Conservation (phyloP, 805 yeast genomes). For the Ogataea corticis region DNA sequence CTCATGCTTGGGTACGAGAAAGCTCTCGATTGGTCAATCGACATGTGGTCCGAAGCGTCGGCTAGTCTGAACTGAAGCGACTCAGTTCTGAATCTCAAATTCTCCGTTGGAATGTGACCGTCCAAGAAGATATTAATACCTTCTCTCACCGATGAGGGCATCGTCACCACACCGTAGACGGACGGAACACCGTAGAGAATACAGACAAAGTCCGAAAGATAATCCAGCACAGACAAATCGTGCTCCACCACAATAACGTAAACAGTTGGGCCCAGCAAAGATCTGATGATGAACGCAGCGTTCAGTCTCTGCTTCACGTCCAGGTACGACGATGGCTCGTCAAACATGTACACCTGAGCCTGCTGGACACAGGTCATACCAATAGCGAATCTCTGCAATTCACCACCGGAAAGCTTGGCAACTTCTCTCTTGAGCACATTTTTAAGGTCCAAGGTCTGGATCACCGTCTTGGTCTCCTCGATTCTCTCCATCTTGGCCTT, state of each 20-base stretch:
- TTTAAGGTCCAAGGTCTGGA: constrained; percentile 71
- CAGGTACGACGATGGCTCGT: constrained; percentile 97
- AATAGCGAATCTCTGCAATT: constrained; percentile 95
- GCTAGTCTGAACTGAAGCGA: constrained; percentile 89
- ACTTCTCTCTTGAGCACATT: constrained; percentile 86
- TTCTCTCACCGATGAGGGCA: constrained; percentile 96
- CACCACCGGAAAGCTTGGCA: constrained; percentile 93
- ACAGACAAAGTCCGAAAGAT: constrained; percentile 94
- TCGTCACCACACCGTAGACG: constrained; percentile 96
- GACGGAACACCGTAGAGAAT: constrained; percentile 97
- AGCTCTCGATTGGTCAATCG: constrained; percentile 76
- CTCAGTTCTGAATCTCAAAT: constrained; percentile 94
- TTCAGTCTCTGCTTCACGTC: constrained; percentile 98
- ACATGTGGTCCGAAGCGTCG: constrained; percentile 80
- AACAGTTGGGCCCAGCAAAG: constrained; percentile 69
- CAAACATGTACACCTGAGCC: constrained; percentile 98
- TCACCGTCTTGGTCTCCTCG: constrained; percentile 62
- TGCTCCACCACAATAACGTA: constrained; percentile 98
- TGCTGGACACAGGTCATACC: constrained; percentile 95
- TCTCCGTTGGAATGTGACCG: constrained; percentile 97
- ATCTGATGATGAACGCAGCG: constrained; percentile 93
- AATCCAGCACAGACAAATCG: constrained; percentile 96
- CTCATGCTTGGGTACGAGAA: constrained; percentile 76
- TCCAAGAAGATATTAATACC: constrained; percentile 98
- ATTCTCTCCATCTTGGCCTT: constrained; percentile 75